Percentiles rank a stretch among this genome's conserved stretches.
Evolutionary conservation across 2,329 filamentous ascomycete genomes (phyloP).

Genomic region (Dactylellina drechsleri): DNA sequence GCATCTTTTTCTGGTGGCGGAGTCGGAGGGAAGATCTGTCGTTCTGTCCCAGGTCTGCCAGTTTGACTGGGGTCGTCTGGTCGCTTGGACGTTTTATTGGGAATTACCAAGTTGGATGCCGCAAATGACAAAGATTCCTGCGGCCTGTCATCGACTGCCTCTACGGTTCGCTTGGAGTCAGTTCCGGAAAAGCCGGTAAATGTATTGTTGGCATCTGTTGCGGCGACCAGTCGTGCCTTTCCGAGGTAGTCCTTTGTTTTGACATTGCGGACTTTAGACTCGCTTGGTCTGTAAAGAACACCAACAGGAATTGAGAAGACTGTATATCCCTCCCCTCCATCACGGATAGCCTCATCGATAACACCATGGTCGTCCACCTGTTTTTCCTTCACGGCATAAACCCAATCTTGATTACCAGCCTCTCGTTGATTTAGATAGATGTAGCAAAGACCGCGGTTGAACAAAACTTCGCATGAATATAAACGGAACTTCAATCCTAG

Average conservation of each 20-base stretch:
- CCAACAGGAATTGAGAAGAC: constrained; percentile 98
- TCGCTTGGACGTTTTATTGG: constrained; percentile 68
- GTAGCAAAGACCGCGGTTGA: constrained; percentile 96
- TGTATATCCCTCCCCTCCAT: constrained; percentile 95
- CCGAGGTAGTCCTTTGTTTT: constrained; percentile 98
- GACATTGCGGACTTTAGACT: constrained; percentile 96
- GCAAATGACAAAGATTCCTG: constrained; percentile 88
- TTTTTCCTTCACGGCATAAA: constrained; percentile 93
- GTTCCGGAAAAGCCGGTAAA: constrained; percentile 84
- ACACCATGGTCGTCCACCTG: constrained; percentile 96
- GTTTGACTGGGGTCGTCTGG: constrained; percentile 66
- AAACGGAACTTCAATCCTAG: constrained; percentile 94
- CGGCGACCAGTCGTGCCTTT: constrained; percentile 91
- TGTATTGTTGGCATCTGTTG: constrained; percentile 80
- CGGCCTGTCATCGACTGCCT: constrained; percentile 76
- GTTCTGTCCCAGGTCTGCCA: neutral
- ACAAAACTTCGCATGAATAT: constrained; percentile 96
- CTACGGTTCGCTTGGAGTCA: constrained; percentile 74
- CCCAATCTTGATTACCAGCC: constrained; percentile 87
- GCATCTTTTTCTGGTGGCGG: constrained; percentile 87
- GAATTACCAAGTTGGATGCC: constrained; percentile 90
- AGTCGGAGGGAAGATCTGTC: constrained; percentile 90
- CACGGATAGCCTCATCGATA: constrained; percentile 94
- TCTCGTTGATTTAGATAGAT: constrained; percentile 95
- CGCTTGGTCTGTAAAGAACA: constrained; percentile 92